Conservation (phyloP, 768 basidiomycete genomes). For the Tylopilus intermedius region DNA sequence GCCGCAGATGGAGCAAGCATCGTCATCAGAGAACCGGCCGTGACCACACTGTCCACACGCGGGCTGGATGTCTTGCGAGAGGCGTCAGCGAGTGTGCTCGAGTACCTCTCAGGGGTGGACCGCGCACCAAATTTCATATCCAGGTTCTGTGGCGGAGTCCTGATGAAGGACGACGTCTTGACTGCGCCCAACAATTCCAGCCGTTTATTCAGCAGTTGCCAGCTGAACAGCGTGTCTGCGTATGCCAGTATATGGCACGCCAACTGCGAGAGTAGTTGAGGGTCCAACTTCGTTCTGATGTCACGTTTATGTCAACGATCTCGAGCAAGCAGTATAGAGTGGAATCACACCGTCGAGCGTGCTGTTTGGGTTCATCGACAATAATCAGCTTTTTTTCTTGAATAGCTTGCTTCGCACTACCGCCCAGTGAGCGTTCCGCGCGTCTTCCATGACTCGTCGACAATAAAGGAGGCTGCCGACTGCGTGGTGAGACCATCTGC, state of each 20-base stretch:
- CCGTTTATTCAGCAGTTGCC: constrained; percentile 68
- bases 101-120: neutral
- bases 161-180: constrained; percentile 28
- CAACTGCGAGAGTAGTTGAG: constrained; percentile 37
- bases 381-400: constrained; percentile 39
- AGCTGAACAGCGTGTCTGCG: constrained; percentile 69
- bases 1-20: constrained; percentile 41
- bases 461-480: constrained; percentile 37
- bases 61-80: constrained; percentile 40
- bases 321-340: neutral
- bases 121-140: constrained; percentile 34
- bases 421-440: constrained; percentile 40
- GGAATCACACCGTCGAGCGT: constrained; percentile 10
- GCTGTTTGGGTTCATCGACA: constrained; percentile 22
- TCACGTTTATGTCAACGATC: neutral
- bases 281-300: constrained; percentile 12
- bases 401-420: constrained; percentile 26
- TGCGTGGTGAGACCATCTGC: constrained; percentile 25
- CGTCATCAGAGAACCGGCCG: constrained; percentile 30
- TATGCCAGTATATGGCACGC: constrained; percentile 61
- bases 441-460: constrained; percentile 39
- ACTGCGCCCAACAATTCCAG: constrained; percentile 70
- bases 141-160: constrained; percentile 25
- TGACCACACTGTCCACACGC: constrained; percentile 44
- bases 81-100: constrained; percentile 1